phyloP scores from a whole-genome alignment of 352 stramenopile species.

The Phytophthora citricola region DNA sequence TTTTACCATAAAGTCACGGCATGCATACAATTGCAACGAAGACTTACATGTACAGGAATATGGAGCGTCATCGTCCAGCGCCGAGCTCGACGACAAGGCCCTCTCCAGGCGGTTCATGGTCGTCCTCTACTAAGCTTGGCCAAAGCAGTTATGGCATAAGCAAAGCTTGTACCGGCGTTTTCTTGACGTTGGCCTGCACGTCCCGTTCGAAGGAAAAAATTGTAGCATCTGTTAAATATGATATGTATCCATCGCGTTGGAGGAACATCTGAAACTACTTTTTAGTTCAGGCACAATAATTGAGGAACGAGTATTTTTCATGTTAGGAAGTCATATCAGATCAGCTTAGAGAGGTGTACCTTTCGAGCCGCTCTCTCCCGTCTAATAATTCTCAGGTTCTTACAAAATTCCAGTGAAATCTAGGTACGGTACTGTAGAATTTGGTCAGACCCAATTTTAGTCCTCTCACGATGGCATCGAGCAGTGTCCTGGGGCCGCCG shows the following conservation, averaged over 20 bases:
- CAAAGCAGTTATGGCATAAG: slow-evolving; percentile 19
- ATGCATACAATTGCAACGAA: background rate
- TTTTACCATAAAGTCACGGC: no score
- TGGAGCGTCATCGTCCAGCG: slow-evolving; percentile 29
- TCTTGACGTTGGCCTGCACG: slow-evolving; percentile 19
- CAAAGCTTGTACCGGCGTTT: slow-evolving; percentile 9
- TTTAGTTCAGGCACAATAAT: background rate
- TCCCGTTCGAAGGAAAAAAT: background rate
- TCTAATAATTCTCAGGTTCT: slow-evolving; percentile 5
- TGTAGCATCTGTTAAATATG: background rate
- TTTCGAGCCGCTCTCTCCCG: background rate
- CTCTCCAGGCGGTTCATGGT: slow-evolving; percentile 34
- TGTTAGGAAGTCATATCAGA: slow-evolving; percentile 10
- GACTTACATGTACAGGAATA: slow-evolving; percentile 24
- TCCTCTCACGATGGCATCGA: background rate
- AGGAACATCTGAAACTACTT: background rate
- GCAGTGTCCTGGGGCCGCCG: slow-evolving; percentile 2
- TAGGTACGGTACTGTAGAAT: slow-evolving; percentile 6
- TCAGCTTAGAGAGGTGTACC: background rate
- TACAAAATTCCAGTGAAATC: slow-evolving; percentile 13
- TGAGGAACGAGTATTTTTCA: background rate
- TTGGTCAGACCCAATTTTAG: slow-evolving; percentile 18
- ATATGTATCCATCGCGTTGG: background rate
- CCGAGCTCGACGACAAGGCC: slow-evolving; percentile 24
- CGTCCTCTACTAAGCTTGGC: background rate